Evolutionary conservation across 2,329 filamentous ascomycete genomes (phyloP).

Genomic region (Talaromyces marneffei): DNA sequence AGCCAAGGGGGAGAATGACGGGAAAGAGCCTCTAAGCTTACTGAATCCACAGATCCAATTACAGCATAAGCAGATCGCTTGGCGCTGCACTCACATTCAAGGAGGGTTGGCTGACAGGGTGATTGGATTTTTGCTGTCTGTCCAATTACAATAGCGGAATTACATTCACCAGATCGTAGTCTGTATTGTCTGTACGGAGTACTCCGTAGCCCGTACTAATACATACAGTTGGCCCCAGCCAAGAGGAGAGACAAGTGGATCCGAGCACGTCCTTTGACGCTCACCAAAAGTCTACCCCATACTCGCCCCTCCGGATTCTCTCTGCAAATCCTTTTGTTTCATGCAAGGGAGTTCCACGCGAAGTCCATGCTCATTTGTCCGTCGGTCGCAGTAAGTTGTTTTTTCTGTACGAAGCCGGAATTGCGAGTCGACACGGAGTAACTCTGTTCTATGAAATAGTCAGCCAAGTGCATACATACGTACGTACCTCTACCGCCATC

Average conservation of each 20-base stretch:
- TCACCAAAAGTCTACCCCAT: conserved; percentile 5
- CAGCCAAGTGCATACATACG: too few species aligned
- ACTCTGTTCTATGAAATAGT: too few species aligned
- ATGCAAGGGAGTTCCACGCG: conserved; percentile 13
- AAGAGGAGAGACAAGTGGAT: background rate
- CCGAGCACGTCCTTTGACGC: background rate
- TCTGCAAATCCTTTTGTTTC: conserved; percentile 7
- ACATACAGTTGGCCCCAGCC: background rate
- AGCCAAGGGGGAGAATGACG: background rate
- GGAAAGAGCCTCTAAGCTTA: background rate
- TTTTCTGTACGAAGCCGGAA: background rate
- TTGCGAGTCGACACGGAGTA: background rate
- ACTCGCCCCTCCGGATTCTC: conserved; percentile 5
- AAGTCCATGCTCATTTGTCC: conserved; percentile 10
- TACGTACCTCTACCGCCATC: too few species aligned
- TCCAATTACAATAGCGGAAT: background rate
- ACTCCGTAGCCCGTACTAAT: background rate
- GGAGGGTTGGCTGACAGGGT: background rate
- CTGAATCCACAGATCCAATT: background rate
- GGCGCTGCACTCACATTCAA: background rate
- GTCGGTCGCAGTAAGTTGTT: background rate
- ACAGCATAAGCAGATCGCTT: background rate
- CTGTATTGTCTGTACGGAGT: background rate
- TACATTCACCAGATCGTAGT: background rate
- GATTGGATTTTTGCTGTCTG: background rate